Percentiles rank a stretch among this genome's conserved stretches.
Evolutionary conservation across 164 flowering plant genomes (phyloP).

Genomic region (Houttuynia cordata): DNA sequence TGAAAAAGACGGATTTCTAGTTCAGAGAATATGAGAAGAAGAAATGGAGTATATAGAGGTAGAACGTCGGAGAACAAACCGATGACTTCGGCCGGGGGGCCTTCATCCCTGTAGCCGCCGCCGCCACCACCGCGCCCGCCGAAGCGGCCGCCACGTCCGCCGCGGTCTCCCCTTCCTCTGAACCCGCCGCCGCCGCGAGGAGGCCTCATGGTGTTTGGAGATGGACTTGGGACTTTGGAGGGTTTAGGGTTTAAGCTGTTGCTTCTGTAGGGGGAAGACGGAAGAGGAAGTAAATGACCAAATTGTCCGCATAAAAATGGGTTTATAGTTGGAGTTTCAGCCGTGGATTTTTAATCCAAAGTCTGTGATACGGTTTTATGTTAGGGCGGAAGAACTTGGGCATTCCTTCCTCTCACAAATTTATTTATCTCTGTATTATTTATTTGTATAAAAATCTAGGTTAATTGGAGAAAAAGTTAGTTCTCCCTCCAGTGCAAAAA

Average conservation of each 20-base stretch:
- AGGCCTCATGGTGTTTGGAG: conserved; percentile 39
- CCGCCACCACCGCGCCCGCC: conserved; percentile 28
- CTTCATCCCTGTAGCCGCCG: conserved; percentile 56
- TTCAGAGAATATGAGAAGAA: not conserved
- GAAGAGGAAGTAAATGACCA: not conserved
- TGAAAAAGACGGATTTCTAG: conserved; percentile 19
- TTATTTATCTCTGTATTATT: no score
- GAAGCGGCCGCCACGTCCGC: conserved; percentile 41
- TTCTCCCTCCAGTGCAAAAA: no score
- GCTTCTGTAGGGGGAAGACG: no score
- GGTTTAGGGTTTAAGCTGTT: conserved; percentile 24
- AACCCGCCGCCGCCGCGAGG: conserved; percentile 57
- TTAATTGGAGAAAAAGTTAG: no score
- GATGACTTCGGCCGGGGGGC: conserved; percentile 70
- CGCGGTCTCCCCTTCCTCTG: conserved; percentile 33
- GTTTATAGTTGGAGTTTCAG: no score
- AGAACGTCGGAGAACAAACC: conserved; percentile 26
- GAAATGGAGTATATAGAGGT: not conserved
- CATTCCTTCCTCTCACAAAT: no score
- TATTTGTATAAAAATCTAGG: no score
- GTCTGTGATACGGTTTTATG: no score
- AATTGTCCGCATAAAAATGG: not conserved
- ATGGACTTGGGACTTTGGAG: not conserved
- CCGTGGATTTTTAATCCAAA: no score
- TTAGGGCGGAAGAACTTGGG: no score